Evolutionary conservation across 202 grass and related monocot species (phyloP), one percentile per base, ranked within the genome.

Genomic region (Carex sylvatica): DNA sequence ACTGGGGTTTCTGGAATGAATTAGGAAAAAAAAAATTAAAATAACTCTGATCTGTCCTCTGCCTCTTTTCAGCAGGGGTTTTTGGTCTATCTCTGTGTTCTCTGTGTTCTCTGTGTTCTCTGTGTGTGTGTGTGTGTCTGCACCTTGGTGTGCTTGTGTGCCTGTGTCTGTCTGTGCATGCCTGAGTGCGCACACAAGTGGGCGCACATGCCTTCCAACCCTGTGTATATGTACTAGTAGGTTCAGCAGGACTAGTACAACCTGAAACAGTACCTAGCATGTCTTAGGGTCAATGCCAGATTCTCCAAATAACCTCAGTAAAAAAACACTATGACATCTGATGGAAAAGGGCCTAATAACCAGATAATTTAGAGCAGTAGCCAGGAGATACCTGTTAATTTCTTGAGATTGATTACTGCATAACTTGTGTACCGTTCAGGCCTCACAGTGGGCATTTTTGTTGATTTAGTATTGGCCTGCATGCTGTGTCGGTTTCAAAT

Each of bases 1-100:
- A 89, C 88, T 61, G 63, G 78, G 78, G 69, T 80, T 78, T 87
- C 86, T 88, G 84, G 70, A 98, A 98, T 95, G 92, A 98, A 95
- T 75, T 92, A 93, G 86, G 61, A 81, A 91, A 91, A 74, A 74
- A 74, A 85, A 40, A 87, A 36, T 66, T 18, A 91, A 87, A 85
- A 74, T 40, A 83, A 76, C 15, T 54, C 58, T 81, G 51, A 36
- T 38, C 53, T 85, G 30, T 86, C 51, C 54, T 62, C 47, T 84
- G 59, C 66, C 87, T 69, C 24, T 83, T 49, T 31, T 84, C 22
- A 56, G 19, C 64, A 61, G 70, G n/a, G 62, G 66, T 86, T 91
- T 83, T 91, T 72, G 51, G 49, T 61, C 67, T 58, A 42, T 83
- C 51, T 78, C 40, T 85, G 22, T 64, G 35, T 35, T 60, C 22